Evolutionary conservation across 306 rosid genomes (phyloP).

Genomic region (Benincasa hispida): DNA sequence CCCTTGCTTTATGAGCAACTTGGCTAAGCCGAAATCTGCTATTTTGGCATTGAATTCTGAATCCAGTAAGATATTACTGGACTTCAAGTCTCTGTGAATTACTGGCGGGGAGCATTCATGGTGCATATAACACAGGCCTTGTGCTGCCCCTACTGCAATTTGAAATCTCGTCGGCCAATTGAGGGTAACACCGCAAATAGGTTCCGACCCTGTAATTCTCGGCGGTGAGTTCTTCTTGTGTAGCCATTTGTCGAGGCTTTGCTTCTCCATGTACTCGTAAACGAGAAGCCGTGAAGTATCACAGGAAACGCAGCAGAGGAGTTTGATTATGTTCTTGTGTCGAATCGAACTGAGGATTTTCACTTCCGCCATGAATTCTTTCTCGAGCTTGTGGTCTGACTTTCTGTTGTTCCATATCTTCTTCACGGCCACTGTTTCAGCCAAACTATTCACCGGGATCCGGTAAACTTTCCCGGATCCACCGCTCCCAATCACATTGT

Average conservation of each 20-base stretch:
- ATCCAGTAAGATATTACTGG: conserved; percentile 75
- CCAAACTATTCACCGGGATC: conserved; percentile 14
- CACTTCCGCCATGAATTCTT: conserved; percentile 61
- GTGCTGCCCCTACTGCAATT: conserved; percentile 62
- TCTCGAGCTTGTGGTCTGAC: conserved; percentile 48
- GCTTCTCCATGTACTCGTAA: conserved; percentile 51
- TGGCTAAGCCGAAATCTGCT: conserved; percentile 82
- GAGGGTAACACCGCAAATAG: conserved; percentile 12
- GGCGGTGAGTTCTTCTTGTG: conserved; percentile 23
- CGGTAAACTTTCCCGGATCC: conserved; percentile 80
- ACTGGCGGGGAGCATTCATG: conserved; percentile 52
- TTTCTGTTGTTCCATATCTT: conserved; percentile 40
- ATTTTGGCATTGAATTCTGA: conserved; percentile 59
- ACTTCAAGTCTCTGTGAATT: conserved; percentile 66
- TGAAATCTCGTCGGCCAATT: conserved; percentile 65
- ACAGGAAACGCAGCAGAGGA: conserved; percentile 48
- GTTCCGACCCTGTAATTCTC: background rate
- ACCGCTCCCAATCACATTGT: conserved; percentile 52
- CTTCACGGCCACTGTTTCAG: conserved; percentile 50
- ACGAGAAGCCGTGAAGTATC: conserved; percentile 58
- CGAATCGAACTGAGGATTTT: conserved; percentile 52
- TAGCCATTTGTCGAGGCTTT: conserved; percentile 68
- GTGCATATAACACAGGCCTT: conserved; percentile 82
- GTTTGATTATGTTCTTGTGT: conserved; percentile 68
- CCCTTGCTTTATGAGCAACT: conserved; percentile 49